Conservation (phyloP, 192 early-diverging fungal genomes). For the Chytriomyces sp. region DNA sequence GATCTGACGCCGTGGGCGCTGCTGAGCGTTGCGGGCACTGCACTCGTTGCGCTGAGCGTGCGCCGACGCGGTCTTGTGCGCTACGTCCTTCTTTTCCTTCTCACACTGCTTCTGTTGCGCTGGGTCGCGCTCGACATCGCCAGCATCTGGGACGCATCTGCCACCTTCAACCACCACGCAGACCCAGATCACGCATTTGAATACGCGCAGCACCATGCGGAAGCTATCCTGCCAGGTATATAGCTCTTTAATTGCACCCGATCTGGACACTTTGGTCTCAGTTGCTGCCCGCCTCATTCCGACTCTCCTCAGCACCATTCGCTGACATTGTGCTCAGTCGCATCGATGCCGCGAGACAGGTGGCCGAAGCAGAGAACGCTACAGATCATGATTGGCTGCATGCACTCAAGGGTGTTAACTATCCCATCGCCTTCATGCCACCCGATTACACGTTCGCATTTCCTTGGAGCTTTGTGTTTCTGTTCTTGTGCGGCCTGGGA, state of each 20-base stretch:
- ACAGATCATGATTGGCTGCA: constrained; percentile 35
- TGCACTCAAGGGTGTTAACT: constrained; percentile 8
- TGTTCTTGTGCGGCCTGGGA: constrained; percentile 6
- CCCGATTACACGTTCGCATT: constrained; percentile 24
- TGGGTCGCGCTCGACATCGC: constrained; percentile 14
- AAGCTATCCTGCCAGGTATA: constrained; percentile 17
- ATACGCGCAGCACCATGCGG: constrained; percentile 26
- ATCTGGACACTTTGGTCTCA: background rate
- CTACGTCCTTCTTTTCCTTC: background rate
- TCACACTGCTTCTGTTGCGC: constrained; percentile 2
- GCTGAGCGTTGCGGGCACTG: background rate
- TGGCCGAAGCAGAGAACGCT: constrained; percentile 15
- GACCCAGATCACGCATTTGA: constrained; percentile 7
- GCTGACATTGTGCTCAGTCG: background rate
- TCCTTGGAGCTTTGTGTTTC: constrained; percentile 24
- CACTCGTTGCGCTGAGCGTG: background rate
- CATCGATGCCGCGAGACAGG: constrained; percentile 8
- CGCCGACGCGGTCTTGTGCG: constrained; percentile 19
- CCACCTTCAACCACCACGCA: constrained; percentile 20
- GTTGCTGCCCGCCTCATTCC: background rate
- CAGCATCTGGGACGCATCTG: constrained; percentile 5
- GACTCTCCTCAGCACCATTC: background rate
- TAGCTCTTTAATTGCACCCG: background rate
- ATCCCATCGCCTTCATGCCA: constrained; percentile 9
- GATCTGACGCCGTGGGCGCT: background rate